phyloP scores from a whole-genome alignment of 805 yeast species.

The Blastobotrys chiropterorum region DNA sequence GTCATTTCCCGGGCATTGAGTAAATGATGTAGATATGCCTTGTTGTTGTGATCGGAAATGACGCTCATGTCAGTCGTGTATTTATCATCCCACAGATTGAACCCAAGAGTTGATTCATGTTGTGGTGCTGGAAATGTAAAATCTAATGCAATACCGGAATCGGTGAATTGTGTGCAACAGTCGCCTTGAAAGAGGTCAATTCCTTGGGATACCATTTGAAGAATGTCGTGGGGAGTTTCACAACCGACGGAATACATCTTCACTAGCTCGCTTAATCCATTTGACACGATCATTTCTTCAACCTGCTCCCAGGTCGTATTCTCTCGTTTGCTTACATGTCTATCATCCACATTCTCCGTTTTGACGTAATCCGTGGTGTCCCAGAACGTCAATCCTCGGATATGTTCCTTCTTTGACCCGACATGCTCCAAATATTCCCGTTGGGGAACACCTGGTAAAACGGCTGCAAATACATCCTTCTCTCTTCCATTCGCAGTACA shows the following conservation, averaged over 20 bases:
- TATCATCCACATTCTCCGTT: background rate
- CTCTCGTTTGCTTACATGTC: background rate
- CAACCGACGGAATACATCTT: conserved; percentile 20
- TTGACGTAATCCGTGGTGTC: background rate
- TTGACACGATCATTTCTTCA: background rate
- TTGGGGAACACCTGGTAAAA: conserved; percentile 30
- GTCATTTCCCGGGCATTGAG: conserved; percentile 38
- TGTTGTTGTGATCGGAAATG: conserved; percentile 17
- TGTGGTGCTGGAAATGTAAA: conserved; percentile 24
- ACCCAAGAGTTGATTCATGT: conserved; percentile 12
- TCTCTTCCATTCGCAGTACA: conserved; percentile 4
- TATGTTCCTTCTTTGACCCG: conserved; percentile 9
- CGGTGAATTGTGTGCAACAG: conserved; percentile 27
- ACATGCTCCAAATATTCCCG: conserved; percentile 19
- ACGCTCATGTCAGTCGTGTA: conserved; percentile 27
- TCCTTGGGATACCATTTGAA: conserved; percentile 28
- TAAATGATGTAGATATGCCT: conserved; percentile 39
- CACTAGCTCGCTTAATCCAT: conserved; percentile 11
- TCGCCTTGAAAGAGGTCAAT: conserved; percentile 32
- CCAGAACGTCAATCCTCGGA: conserved; percentile 17
- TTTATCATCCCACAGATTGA: conserved; percentile 29
- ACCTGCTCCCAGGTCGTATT: background rate
- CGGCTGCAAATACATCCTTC: conserved; percentile 24
- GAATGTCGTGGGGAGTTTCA: conserved; percentile 30
- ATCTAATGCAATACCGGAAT: conserved; percentile 35